Percentiles rank a stretch among this genome's conserved stretches.
These are phyloP conservation scores for Clitopilus hobsonii DNA, from an alignment of 768 basidiomycete genomes.

Conservation along the genomic window DNA sequence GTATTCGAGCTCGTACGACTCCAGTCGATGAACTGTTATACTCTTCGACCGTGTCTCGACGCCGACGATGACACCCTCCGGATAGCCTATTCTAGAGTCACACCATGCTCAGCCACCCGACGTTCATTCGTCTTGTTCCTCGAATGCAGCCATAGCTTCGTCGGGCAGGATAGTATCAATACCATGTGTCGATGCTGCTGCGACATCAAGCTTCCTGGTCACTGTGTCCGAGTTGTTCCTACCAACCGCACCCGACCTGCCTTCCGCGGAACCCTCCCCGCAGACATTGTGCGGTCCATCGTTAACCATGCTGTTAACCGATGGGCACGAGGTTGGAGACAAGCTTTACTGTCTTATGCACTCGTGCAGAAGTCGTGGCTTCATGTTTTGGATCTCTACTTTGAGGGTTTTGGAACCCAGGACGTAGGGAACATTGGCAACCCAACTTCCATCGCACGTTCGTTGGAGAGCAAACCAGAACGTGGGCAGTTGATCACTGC, in stretches of 20 bases:
- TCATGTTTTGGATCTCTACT: slow-evolving; percentile 9
- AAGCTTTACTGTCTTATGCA: slow-evolving; percentile 4
- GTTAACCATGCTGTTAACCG: background rate
- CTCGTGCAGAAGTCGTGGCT: slow-evolving; percentile 10
- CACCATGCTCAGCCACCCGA: background rate
- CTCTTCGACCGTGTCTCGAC: background rate
- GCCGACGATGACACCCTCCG: background rate
- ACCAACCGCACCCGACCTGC: background rate
- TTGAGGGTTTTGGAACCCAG: slow-evolving; percentile 1
- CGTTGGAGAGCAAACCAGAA: slow-evolving; percentile 7
- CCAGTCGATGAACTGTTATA: background rate
- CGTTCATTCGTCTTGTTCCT: background rate
- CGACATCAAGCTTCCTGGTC: background rate
- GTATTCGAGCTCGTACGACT: background rate
- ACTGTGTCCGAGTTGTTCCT: background rate
- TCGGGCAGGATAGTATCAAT: background rate
- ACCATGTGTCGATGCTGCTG: background rate
- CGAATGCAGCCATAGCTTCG: background rate
- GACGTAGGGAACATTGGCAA: slow-evolving; percentile 1
- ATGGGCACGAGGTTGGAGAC: slow-evolving; percentile 4
- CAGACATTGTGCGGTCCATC: background rate
- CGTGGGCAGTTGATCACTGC: slow-evolving; percentile 6
- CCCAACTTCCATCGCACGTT: slow-evolving; percentile 1
- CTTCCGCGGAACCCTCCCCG: background rate
- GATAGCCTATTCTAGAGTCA: background rate